phyloP scores from a whole-genome alignment of 2,329 filamentous ascomycete genomes.

The Penicillium freii region DNA sequence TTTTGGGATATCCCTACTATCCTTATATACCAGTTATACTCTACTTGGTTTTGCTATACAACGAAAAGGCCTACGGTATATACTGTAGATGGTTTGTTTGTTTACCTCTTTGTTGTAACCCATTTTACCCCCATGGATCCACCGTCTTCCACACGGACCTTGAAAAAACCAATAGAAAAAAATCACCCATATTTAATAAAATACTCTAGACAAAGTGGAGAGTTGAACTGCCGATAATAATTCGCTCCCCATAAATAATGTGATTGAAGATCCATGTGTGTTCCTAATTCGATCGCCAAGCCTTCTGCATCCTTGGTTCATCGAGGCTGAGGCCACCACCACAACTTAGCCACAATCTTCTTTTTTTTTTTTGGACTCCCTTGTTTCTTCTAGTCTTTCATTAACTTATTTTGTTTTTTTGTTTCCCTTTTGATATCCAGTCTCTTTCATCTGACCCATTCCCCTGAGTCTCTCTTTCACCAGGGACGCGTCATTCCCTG shows the following conservation, averaged over 20 bases:
- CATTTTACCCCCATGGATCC: not conserved
- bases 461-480: constrained; percentile 12
- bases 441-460: constrained; percentile 6
- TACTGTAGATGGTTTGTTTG: not conserved
- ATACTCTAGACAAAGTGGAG: not conserved
- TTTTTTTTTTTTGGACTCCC: constrained; percentile 1
- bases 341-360: constrained; percentile 12
- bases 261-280: not conserved
- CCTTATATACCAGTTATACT: not conserved
- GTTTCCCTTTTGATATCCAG: constrained; percentile 2
- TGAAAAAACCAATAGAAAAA: not conserved
- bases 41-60: not conserved
- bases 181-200: not conserved
- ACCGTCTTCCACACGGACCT: not conserved
- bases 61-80: not conserved
- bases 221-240: not conserved
- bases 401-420: constrained; percentile 12
- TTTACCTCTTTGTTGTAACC: not conserved
- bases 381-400: constrained; percentile 13
- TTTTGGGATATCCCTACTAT: not conserved
- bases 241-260: not conserved
- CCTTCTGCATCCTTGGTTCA: constrained; percentile 11
- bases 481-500: constrained; percentile 14
- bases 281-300: constrained; percentile 11
- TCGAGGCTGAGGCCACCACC: constrained; percentile 9